Conservation (phyloP, 148 eudicot genomes). For the Vaccinium vitisidaea region DNA sequence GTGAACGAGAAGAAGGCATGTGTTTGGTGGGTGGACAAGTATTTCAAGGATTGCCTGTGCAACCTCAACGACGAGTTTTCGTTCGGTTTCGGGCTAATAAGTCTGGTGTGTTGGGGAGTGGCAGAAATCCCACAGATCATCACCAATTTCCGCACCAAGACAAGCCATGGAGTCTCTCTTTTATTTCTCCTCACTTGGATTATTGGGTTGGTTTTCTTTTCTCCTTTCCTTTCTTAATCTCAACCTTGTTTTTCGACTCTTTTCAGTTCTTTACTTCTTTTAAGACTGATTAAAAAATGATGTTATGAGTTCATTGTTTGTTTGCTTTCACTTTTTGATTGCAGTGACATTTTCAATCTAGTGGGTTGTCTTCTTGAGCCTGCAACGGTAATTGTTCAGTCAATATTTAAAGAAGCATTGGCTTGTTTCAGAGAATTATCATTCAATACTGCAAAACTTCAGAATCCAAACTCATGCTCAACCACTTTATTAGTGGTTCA, state of each 20-base stretch:
- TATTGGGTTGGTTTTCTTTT: conserved; percentile 46
- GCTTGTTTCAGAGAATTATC: background rate
- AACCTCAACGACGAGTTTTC: conserved; percentile 64
- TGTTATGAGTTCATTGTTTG: background rate
- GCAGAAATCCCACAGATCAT: conserved; percentile 98
- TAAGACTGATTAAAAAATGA: background rate
- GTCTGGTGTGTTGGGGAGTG: conserved; percentile 81
- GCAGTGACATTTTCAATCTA: conserved; percentile 87
- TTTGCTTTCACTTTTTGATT: conserved; percentile 3
- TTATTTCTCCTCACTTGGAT: conserved; percentile 86
- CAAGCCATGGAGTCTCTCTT: conserved; percentile 93
- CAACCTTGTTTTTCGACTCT: background rate
- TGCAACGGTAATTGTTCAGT: conserved; percentile 60
- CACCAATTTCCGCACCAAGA: conserved; percentile 82
- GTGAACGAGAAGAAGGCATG: conserved; percentile 59
- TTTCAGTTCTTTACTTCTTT: background rate
- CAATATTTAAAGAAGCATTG: background rate
- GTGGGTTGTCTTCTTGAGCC: conserved; percentile 91
- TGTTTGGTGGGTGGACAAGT: conserved; percentile 62
- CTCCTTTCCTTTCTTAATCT: background rate
- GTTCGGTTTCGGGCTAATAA: conserved; percentile 66
- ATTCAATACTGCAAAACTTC: background rate
- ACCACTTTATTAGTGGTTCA: background rate
- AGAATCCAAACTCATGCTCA: background rate
- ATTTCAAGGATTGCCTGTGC: conserved; percentile 86